Evolutionary conservation across 257 asterid genomes (phyloP), one percentile per base, ranked within the genome.

Genomic region (Cynanchum wilfordii): DNA sequence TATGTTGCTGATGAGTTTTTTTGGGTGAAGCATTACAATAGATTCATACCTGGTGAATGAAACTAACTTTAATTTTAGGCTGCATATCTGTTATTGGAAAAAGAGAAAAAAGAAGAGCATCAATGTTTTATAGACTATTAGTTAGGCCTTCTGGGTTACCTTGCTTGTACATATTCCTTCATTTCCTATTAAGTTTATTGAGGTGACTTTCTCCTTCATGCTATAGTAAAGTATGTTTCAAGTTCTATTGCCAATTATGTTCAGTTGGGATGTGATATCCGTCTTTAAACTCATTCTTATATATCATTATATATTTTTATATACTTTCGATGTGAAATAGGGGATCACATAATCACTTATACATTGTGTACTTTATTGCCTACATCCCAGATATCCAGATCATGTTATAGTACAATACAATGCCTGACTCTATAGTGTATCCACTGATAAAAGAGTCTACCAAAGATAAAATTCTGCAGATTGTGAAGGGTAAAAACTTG

Each of bases 61-160:
- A 67, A 42, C 50, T 19, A 13, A 52, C 67, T 47, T 7, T 66
- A 74, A 25, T 67, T 74, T 74, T 42, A 60, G 17, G 49, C n/a
- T 40, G 15, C 20, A 12, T 65, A 25, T 40, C 24, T 44, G 38
- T 12, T 36, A 4, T 9, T 10, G 7, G 50, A 36, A 36, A 64
- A 17, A 42, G 10, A 10, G 47, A 42, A 42, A 42, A 42, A 42
- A 42, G 47, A 10, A 42, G 47, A 36, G 50, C 69, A 27, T 49
- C 9, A 44, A 2, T 25, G 50, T 25, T 27, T 66, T 54, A 27
- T 25, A 56, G 54, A 20, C 59, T 56, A 22, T 67, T 44, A 19
- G 25, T n/a, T n/a, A n/a, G 68, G 17, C 47, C 54, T 40, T 47
- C 66, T 68, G 13, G n/a, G n/a, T 66, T 68, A 33, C 45, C 52